phyloP scores from a whole-genome alignment of 352 stramenopile genomes.

The Phytophthora aleatoria region DNA sequence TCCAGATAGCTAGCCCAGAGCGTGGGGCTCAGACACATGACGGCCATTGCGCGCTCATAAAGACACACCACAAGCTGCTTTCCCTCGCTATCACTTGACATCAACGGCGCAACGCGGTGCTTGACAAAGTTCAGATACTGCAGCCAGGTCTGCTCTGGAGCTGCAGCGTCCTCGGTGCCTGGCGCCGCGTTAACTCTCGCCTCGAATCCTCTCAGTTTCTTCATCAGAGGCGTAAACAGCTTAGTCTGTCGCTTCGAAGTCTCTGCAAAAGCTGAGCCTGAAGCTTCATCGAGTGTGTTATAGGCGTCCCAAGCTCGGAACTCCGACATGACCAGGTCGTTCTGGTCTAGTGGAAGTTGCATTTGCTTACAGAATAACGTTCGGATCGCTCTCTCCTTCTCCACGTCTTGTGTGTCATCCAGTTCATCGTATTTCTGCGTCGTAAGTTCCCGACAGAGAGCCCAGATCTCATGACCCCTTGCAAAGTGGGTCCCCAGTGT shows the following conservation, averaged over 20 bases:
- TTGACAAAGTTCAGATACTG: slow-evolving; percentile 75
- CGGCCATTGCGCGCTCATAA: slow-evolving; percentile 60
- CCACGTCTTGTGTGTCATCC: neutral
- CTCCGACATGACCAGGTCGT: slow-evolving; percentile 77
- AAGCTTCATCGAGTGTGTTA: slow-evolving; percentile 45
- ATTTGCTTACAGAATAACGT: slow-evolving; percentile 61
- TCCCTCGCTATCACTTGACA: slow-evolving; percentile 18
- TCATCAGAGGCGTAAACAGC: slow-evolving; percentile 51
- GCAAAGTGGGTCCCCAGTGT: slow-evolving; percentile 60
- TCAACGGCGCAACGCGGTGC: slow-evolving; percentile 48
- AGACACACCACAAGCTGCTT: slow-evolving; percentile 44
- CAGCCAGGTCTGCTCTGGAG: slow-evolving; percentile 41
- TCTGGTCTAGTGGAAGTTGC: slow-evolving; percentile 66
- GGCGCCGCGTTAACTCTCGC: slow-evolving; percentile 11
- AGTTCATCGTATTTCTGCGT: slow-evolving; percentile 39
- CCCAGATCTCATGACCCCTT: slow-evolving; percentile 65
- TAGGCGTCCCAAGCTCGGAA: slow-evolving; percentile 75
- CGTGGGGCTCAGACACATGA: slow-evolving; percentile 57
- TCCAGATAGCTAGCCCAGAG: slow-evolving; percentile 66
- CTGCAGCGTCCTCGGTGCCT: slow-evolving; percentile 15
- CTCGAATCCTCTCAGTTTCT: slow-evolving; percentile 71
- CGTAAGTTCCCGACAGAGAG: slow-evolving; percentile 51
- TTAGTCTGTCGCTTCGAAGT: slow-evolving; percentile 47
- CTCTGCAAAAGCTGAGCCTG: slow-evolving; percentile 25
- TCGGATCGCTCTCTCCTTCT: slow-evolving; percentile 50